These are phyloP conservation scores for Salix arbutifolia DNA, from an alignment of 345 rosid species.

Conservation along the genomic window DNA sequence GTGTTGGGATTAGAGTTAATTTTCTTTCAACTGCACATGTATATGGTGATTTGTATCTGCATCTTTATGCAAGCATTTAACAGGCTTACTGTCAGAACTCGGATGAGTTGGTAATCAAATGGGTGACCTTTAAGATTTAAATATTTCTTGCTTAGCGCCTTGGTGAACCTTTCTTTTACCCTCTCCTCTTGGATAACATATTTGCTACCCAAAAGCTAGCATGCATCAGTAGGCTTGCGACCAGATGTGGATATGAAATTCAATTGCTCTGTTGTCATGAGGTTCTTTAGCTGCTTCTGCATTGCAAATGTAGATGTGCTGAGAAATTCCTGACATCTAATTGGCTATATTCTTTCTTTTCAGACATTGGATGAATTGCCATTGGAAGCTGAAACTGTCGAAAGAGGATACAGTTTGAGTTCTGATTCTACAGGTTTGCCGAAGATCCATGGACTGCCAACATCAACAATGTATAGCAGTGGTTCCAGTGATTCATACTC, in stretches of 20 bases:
- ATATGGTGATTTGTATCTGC: not conserved
- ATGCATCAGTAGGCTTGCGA: not conserved
- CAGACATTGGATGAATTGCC: constrained; percentile 96
- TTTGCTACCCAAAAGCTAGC: not conserved
- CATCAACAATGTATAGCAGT: constrained; percentile 54
- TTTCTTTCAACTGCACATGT: not conserved
- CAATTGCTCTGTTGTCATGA: not conserved
- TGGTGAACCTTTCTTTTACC: not conserved
- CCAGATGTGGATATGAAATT: not conserved
- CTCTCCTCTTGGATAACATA: not conserved
- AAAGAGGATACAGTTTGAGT: constrained; percentile 68
- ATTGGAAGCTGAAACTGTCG: constrained; percentile 78
- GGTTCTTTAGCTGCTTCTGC: not conserved
- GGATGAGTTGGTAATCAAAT: too few species aligned
- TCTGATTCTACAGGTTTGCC: constrained; percentile 70
- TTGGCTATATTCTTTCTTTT: not conserved
- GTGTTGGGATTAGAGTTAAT: not conserved
- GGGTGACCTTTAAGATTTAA: too few species aligned
- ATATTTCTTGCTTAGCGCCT: not conserved
- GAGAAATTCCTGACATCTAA: not conserved
- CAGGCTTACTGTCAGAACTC: not conserved
- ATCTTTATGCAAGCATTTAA: not conserved
- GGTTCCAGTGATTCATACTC: constrained; percentile 48
- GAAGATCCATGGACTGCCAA: constrained; percentile 66
- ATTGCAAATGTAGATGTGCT: not conserved